phyloP scores from a whole-genome alignment of 148 eudicot genomes.

The Cornus suecica region DNA sequence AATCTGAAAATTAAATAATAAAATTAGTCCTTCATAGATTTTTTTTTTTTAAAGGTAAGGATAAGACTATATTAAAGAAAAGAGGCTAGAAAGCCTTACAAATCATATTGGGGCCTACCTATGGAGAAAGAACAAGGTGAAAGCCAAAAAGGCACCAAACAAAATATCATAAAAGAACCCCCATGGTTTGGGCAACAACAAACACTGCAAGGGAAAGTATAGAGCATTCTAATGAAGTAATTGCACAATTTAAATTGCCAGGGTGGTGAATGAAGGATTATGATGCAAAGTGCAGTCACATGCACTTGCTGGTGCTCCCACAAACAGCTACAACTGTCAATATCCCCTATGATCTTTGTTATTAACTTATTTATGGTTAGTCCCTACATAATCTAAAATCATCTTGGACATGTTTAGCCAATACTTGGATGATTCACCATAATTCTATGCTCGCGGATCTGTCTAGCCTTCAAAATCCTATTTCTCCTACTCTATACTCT shows the following conservation, averaged over 20 bases:
- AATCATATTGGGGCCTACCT: too few species aligned
- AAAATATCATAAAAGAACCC: not conserved
- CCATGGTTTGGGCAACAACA: not conserved
- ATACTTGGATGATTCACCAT: not conserved
- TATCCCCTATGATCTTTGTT: too few species aligned
- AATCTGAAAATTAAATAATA: not conserved
- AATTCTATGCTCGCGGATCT: not conserved
- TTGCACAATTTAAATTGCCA: too few species aligned
- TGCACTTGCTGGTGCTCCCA: not conserved
- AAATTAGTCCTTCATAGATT: not conserved
- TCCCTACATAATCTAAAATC: not conserved
- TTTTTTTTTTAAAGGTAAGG: too few species aligned
- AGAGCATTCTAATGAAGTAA: not conserved
- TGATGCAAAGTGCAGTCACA: not conserved
- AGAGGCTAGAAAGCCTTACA: too few species aligned
- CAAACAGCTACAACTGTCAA: not conserved
- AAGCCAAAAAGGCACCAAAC: too few species aligned
- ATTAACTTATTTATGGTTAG: too few species aligned
- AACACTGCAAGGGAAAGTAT: not conserved
- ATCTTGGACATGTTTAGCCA: not conserved
- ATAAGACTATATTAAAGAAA: too few species aligned
- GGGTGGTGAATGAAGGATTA: not conserved
- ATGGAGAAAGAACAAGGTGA: too few species aligned
- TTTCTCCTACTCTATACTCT: too few species aligned
- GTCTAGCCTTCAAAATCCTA: not conserved